Conservation (phyloP, 139 green algal species). For the Chloropicon primus region DNA sequence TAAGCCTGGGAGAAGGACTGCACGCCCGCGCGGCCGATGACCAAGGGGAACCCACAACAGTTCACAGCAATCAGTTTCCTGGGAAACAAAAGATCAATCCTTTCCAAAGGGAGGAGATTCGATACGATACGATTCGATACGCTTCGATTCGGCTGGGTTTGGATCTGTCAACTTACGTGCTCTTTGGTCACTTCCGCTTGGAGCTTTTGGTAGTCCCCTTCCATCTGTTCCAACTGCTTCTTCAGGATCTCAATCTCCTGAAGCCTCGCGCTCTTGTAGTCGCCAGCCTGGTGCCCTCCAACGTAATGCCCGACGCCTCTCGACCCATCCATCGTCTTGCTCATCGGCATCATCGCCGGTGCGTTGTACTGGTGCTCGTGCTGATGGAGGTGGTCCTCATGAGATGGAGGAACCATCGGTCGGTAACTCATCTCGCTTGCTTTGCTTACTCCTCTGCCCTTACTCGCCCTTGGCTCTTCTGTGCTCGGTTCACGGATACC, state of each 20-base stretch:
- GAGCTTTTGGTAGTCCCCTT: background rate
- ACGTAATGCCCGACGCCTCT: too few relatives aligned
- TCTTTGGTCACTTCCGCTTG: too few relatives aligned
- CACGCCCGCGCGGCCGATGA: background rate
- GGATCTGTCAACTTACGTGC: too few relatives aligned
- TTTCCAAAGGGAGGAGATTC: too few relatives aligned
- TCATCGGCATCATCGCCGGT: background rate
- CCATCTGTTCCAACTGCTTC: background rate
- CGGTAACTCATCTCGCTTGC: background rate
- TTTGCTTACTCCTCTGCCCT: too few relatives aligned
- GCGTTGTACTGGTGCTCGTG: background rate
- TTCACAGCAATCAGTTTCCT: too few relatives aligned
- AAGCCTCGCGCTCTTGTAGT: background rate
- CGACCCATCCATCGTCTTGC: background rate
- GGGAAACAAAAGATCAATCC: too few relatives aligned
- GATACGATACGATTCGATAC: too few relatives aligned
- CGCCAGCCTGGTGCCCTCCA: background rate
- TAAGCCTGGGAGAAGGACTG: background rate
- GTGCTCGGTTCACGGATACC: too few relatives aligned
- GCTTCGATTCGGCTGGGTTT: too few relatives aligned
- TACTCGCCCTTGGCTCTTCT: too few relatives aligned
- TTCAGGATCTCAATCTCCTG: background rate
- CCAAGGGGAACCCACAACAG: too few relatives aligned
- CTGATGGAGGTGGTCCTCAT: background rate
- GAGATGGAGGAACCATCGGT: background rate